Conservation (phyloP, 306 rosid species). For the Vigna angularis region DNA sequence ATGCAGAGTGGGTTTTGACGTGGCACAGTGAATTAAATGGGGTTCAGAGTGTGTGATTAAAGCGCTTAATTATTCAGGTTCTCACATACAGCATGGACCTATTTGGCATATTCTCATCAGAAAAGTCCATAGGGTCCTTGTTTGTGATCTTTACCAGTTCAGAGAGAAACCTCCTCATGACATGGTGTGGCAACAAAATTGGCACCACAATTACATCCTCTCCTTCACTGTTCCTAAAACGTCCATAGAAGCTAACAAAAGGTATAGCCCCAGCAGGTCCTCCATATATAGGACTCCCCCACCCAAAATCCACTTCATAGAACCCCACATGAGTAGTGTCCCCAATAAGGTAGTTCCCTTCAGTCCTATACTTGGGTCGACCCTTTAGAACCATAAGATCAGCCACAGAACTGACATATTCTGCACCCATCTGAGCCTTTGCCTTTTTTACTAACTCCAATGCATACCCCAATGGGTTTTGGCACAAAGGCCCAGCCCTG, state of each 20-base stretch:
- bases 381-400: constrained; percentile 41
- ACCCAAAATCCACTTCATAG: constrained; percentile 33
- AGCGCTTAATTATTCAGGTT: no score
- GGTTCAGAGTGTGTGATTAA: no score
- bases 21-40: no score
- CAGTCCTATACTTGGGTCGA: constrained; percentile 7
- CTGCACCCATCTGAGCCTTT: constrained; percentile 30
- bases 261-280: constrained; percentile 37
- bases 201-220: constrained; percentile 39
- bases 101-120: not conserved
- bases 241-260: constrained; percentile 6
- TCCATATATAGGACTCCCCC: constrained; percentile 35
- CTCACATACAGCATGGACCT: constrained; percentile 14
- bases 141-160: constrained; percentile 19
- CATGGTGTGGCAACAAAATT: constrained; percentile 24
- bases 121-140: not conserved
- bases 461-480: constrained; percentile 34
- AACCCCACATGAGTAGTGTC: constrained; percentile 37
- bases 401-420: constrained; percentile 28
- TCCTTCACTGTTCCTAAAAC: constrained; percentile 16
- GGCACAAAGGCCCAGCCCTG: constrained; percentile 17
- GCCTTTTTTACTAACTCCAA: constrained; percentile 25
- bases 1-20: no score
- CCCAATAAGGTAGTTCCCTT: constrained; percentile 26
- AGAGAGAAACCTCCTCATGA: constrained; percentile 25